Conservation (phyloP, 305 asterid species). For the Fraxinus xanthoxyloides region DNA sequence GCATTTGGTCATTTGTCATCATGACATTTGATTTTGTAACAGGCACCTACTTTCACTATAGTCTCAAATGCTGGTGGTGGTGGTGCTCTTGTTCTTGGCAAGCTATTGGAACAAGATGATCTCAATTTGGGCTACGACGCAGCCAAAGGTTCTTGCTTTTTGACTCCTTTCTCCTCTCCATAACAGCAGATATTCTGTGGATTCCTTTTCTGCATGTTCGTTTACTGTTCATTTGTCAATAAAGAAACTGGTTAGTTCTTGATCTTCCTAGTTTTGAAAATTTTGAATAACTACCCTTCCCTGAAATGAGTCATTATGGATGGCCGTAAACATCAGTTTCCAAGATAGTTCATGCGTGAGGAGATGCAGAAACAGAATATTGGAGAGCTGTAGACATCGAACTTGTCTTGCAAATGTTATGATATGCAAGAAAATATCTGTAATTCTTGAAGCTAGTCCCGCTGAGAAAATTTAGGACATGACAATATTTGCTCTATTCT, state of each 20-base stretch:
- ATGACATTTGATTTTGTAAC: constrained; percentile 27
- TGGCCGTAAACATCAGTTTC: background rate
- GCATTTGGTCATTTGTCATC: constrained; percentile 11
- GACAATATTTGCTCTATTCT: background rate
- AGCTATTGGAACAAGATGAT: constrained; percentile 77
- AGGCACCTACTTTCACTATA: constrained; percentile 78
- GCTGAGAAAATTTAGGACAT: background rate
- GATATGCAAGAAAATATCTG: background rate
- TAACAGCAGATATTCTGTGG: background rate
- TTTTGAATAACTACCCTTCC: background rate
- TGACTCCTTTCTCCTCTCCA: constrained; percentile 3
- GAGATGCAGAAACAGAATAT: background rate
- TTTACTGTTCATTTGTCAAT: background rate
- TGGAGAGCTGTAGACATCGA: background rate
- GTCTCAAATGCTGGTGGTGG: constrained; percentile 86
- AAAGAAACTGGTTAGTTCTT: background rate
- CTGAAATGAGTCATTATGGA: background rate
- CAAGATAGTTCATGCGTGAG: background rate
- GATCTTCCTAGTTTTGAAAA: background rate
- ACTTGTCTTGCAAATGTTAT: background rate
- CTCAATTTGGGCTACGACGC: constrained; percentile 77
- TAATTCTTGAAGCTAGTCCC: background rate
- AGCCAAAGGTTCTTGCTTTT: constrained; percentile 59
- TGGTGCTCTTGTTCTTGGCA: constrained; percentile 61
- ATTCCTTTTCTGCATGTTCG: background rate